These are phyloP conservation scores for Leptodontidium sp. DNA, from an alignment of 2,329 filamentous ascomycete genomes.

Conservation along the genomic window DNA sequence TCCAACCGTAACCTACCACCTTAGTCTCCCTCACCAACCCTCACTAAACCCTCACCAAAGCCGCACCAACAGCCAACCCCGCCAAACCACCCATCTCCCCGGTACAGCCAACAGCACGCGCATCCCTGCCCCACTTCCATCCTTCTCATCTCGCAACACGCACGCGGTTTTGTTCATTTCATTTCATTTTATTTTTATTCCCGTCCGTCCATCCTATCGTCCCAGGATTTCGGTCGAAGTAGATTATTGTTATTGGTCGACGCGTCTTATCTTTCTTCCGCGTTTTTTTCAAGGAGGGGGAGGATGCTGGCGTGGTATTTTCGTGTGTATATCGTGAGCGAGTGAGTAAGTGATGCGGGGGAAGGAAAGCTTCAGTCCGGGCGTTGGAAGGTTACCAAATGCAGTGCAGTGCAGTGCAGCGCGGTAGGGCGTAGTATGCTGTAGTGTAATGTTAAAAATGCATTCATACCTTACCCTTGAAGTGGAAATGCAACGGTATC, in stretches of 20 bases:
- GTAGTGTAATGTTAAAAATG: neutral
- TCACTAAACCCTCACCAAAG: neutral
- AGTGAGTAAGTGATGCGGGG: neutral
- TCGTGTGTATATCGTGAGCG: neutral
- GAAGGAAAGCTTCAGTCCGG: too few species aligned
- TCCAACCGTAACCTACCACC: too few species aligned
- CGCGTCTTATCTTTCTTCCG: neutral
- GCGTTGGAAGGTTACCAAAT: too few species aligned
- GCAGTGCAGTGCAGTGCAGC: too few species aligned
- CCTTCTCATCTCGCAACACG: neutral
- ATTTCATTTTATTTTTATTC: neutral
- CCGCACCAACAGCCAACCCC: neutral
- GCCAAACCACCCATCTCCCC: neutral
- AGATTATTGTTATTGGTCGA: neutral
- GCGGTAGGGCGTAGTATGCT: too few species aligned
- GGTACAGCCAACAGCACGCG: neutral
- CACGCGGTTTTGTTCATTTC: neutral
- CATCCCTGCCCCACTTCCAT: neutral
- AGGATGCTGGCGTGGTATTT: neutral
- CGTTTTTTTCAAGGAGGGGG: too few species aligned
- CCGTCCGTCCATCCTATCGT: neutral
- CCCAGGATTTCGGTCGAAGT: neutral
- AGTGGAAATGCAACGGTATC: too few species aligned
- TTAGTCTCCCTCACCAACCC: too few species aligned
- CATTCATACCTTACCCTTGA: too few species aligned